Evolutionary conservation across 1,284 basidiomycete species (phyloP).

Genomic region (Mrakiaceae sp.): DNA sequence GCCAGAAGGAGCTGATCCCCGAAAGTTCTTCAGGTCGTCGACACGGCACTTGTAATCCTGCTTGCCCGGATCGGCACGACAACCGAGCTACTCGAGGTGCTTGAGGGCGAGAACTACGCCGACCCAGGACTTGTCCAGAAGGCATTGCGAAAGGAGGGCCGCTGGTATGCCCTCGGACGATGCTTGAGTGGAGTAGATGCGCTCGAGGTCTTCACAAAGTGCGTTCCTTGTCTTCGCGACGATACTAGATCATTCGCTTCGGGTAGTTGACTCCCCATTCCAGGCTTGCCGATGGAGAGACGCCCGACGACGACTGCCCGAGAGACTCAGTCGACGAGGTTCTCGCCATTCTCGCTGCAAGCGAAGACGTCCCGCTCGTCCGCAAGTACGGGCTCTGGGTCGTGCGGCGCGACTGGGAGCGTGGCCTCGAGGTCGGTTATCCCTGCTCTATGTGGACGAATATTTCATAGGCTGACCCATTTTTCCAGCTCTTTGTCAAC

Average conservation of each 20-base stretch:
- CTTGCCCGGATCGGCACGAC: conserved; percentile 53
- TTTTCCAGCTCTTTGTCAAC: conserved; percentile 43
- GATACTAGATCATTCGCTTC: not conserved
- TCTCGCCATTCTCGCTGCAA: conserved; percentile 49
- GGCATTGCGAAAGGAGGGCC: not conserved
- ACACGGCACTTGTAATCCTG: conserved; percentile 67
- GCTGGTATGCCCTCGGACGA: conserved; percentile 11
- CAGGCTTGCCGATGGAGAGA: conserved; percentile 61
- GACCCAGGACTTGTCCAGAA: not conserved
- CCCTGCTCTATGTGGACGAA: conserved; percentile 47
- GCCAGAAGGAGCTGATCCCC: too few species aligned
- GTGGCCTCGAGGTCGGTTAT: conserved; percentile 53
- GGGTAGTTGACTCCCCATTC: conserved; percentile 4
- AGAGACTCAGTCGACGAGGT: conserved; percentile 58
- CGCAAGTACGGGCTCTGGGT: conserved; percentile 74
- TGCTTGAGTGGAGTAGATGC: conserved; percentile 28
- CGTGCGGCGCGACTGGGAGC: conserved; percentile 51
- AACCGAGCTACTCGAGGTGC: conserved; percentile 3
- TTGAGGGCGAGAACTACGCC: conserved; percentile 2
- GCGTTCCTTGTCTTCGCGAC: conserved; percentile 25
- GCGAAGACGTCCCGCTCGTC: conserved; percentile 49
- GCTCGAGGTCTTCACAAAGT: conserved; percentile 61
- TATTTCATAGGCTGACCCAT: conserved; percentile 22
- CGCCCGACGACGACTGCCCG: conserved; percentile 49
- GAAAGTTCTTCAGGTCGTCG: conserved; percentile 48